Conservation (phyloP, 306 rosid species). For the Astragalus membranaceus region DNA sequence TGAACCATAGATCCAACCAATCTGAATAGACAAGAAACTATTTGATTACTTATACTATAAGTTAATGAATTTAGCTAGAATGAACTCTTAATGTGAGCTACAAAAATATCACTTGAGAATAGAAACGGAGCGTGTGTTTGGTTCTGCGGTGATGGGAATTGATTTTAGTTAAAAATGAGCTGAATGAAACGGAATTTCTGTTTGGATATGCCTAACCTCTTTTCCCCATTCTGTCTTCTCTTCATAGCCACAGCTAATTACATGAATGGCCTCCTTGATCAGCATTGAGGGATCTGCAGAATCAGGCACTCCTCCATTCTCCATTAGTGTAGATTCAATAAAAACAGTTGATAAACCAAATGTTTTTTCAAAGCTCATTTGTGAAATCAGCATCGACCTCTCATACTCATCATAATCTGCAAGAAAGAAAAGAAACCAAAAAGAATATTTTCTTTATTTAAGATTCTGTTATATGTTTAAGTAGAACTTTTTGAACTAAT, state of each 20-base stretch:
- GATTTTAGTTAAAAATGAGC: no score
- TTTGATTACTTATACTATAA: slow-evolving; percentile 6
- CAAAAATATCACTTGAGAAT: background rate
- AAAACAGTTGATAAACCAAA: slow-evolving; percentile 89
- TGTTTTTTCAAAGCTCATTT: slow-evolving; percentile 94
- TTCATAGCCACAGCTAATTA: slow-evolving; percentile 90
- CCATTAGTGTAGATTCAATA: slow-evolving; percentile 95
- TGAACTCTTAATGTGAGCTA: background rate
- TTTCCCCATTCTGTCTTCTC: slow-evolving; percentile 99
- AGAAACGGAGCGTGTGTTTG: no score
- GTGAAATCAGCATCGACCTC: slow-evolving; percentile 97
- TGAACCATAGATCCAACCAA: slow-evolving; percentile 99
- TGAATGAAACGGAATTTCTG: no score
- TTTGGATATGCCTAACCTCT: slow-evolving; percentile 48
- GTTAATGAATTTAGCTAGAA: background rate
- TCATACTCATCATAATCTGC: slow-evolving; percentile 90
- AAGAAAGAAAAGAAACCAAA: slow-evolving; percentile 14
- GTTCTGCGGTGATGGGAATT: no score
- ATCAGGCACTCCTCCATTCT: slow-evolving; percentile 90
- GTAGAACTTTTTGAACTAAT: background rate
- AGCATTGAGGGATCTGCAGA: slow-evolving; percentile 66
- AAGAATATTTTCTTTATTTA: slow-evolving; percentile 5
- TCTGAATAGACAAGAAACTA: slow-evolving; percentile 40
- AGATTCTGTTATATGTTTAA: slow-evolving; percentile 5
- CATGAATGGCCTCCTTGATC: slow-evolving; percentile 97